Percentiles rank a stretch among this genome's conserved stretches.
Evolutionary conservation across 768 basidiomycete species (phyloP).

Genomic region (Amanita jacksonii): DNA sequence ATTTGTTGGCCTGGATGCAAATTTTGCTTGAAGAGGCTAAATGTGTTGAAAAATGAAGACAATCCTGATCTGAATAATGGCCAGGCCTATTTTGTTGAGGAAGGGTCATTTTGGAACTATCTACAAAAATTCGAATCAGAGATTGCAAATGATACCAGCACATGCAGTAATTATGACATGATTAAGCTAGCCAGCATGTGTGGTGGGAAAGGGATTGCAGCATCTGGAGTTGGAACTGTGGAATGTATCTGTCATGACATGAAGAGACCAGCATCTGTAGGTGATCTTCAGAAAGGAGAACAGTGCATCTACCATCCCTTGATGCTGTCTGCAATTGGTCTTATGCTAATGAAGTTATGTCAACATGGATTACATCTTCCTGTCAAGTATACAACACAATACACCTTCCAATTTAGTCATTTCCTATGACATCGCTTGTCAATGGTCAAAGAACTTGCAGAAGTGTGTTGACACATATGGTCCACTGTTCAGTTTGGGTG

Average conservation of each 20-base stretch:
- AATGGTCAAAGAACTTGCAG: slow-evolving; percentile 18
- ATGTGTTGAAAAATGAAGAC: slow-evolving; percentile 2
- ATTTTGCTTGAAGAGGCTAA: slow-evolving; percentile 1
- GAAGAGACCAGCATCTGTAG: slow-evolving; percentile 11
- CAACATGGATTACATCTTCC: slow-evolving; percentile 19
- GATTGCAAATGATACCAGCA: neutral
- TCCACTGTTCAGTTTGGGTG: neutral
- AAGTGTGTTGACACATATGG: slow-evolving; percentile 10
- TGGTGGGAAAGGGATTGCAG: slow-evolving; percentile 12
- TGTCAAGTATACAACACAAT: slow-evolving; percentile 12
- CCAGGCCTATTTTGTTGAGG: slow-evolving; percentile 3
- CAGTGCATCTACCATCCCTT: slow-evolving; percentile 3
- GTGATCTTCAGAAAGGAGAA: slow-evolving; percentile 12
- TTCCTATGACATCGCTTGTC: slow-evolving; percentile 22
- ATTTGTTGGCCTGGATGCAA: slow-evolving; percentile 7
- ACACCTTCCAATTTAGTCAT: slow-evolving; percentile 8
- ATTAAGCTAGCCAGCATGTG: slow-evolving; percentile 5
- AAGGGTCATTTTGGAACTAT: neutral
- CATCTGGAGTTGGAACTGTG: slow-evolving; percentile 14
- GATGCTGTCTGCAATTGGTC: neutral
- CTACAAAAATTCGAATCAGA: neutral
- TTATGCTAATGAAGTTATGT: slow-evolving; percentile 8
- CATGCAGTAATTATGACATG: slow-evolving; percentile 11
- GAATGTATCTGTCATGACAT: slow-evolving; percentile 15
- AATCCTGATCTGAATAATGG: slow-evolving; percentile 7